phyloP scores from a whole-genome alignment of 257 asterid genomes.

The Primulina huaijiensis region DNA sequence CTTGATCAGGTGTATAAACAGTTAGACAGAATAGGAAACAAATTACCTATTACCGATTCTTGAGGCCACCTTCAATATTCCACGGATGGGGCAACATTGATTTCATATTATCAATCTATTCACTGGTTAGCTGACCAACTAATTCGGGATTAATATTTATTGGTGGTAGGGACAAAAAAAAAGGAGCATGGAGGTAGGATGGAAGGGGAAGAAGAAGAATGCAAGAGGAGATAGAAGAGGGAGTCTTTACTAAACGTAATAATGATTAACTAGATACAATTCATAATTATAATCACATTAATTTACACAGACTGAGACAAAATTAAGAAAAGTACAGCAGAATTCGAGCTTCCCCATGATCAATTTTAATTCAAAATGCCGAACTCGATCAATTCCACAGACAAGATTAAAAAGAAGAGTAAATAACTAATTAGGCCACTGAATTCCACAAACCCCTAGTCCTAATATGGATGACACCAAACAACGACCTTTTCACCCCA shows the following conservation, averaged over 20 bases:
- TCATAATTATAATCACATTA: background rate
- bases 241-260: background rate
- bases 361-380: background rate
- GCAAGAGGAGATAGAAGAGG: background rate
- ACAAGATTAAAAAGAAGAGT: background rate
- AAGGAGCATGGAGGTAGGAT: background rate
- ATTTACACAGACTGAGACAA: background rate
- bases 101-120: background rate
- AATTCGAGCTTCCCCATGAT: background rate
- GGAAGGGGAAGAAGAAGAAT: background rate
- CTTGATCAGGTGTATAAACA: background rate
- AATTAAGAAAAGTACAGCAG: background rate
- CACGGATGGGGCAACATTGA: background rate
- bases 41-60: background rate
- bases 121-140: background rate
- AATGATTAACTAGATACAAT: constrained; percentile 7
- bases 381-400: background rate
- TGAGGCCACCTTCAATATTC: background rate
- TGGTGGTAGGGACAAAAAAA: background rate
- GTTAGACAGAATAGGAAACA: background rate
- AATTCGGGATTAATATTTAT: background rate
- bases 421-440: constrained; percentile 7
- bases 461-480: background rate
- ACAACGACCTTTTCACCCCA: constrained; percentile 12
- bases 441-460: background rate